A percentile compares a stretch with the other conserved stretches of the same genome.
Conservation (phyloP, 1,284 basidiomycete genomes). For the Fistulinella cinereoalba region DNA sequence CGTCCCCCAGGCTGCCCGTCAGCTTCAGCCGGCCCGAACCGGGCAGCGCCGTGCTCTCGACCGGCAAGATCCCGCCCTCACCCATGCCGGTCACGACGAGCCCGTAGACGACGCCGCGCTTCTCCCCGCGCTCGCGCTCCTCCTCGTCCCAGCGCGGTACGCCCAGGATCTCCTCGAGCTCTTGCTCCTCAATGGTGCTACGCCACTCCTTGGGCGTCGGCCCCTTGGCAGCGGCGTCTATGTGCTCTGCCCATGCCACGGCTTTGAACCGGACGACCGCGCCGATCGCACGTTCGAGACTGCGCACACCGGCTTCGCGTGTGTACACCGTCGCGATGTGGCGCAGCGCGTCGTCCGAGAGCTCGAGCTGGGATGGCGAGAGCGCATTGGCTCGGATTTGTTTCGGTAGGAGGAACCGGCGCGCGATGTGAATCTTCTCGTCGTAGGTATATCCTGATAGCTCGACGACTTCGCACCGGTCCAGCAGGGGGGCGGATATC, state of each 20-base stretch:
- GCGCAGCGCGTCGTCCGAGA: constrained; percentile 68
- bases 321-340: constrained; percentile 79
- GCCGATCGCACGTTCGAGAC: constrained; percentile 84
- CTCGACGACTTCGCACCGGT: constrained; percentile 71
- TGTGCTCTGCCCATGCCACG: constrained; percentile 80
- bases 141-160: constrained; percentile 80
- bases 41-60: constrained; percentile 75
- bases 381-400: constrained; percentile 74
- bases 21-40: constrained; percentile 70
- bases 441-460: constrained; percentile 84
- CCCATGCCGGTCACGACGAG: constrained; percentile 88
- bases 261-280: constrained; percentile 84
- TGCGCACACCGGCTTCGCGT: constrained; percentile 89
- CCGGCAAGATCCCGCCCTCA: constrained; percentile 82
- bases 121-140: constrained; percentile 68
- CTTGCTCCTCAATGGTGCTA: constrained; percentile 59
- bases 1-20: constrained; percentile 80
- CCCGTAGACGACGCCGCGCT: constrained; percentile 77
- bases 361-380: constrained; percentile 48
- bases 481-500: constrained; percentile 79
- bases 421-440: constrained; percentile 88
- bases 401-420: constrained; percentile 82
- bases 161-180: constrained; percentile 85
- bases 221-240: constrained; percentile 42
- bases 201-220: constrained; percentile 49